Base-by-base conservation (phyloP, 495 filamentous ascomycete species). In the Daldinia loculata region DNA sequence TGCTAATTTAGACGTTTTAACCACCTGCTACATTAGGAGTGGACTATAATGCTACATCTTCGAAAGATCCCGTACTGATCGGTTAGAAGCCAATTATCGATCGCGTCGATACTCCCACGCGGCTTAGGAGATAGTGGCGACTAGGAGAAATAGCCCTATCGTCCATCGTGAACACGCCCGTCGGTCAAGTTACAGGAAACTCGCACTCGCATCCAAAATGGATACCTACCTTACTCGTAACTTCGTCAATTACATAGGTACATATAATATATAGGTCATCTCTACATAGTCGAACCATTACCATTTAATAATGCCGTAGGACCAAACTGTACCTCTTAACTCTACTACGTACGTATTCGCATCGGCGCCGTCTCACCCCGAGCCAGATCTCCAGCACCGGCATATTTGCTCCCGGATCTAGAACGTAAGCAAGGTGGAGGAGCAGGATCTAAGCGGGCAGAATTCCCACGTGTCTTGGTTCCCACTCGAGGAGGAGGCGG, bases 391-490 rank as follows among this genome's bases (percentile, higher is more conserved):
- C 19, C 19, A 24, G 43, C 8, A 48, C 43, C 43, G 43, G 43
- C 43, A 48, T 24, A 48, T 24, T 24, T 48, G 19, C 43, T 48
- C 43, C 32, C 29, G 36, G 43, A 63, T 58, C 52, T 64, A 64
- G 53, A 63, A 60, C 30, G 5, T 60, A 32, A 27, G 60, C 45
- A 39, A 2, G n/a, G 55, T 55, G 53, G 43, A 24, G 50, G 50
- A 24, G 26, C 24, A 41, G 27, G 32, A 57, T 53, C 50, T 53
- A n/a, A 30, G 50, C 50, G 50, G 50, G 32, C 50, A 53, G 4
- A 53, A 53, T 30, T 24, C 63, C 56, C 63, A 67, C 63, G 55
- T 67, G 55, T 43, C 36, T 29, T 4, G 11, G 24, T 53, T 58
- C 45, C 62, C 36, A 36, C 29, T n/a, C 38, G n/a, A 48, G 29